These are phyloP conservation scores for Cyclostephanos tholiformis DNA, from an alignment of 108 stramenopile species.

Conservation along the genomic window DNA sequence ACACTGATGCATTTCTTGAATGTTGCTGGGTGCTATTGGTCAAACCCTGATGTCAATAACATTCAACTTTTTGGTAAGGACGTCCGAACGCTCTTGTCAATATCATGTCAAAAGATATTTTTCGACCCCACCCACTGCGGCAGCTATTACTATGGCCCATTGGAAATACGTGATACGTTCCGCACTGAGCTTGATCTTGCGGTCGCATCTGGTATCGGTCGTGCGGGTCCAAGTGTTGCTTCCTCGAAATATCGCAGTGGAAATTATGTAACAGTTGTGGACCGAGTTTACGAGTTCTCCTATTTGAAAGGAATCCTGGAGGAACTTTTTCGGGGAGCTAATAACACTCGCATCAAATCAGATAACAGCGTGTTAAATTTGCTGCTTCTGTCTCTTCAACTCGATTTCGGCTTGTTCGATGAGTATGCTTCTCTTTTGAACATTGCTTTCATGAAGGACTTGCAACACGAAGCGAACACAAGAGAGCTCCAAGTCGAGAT, in stretches of 20 bases:
- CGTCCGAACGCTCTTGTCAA: constrained; percentile 43
- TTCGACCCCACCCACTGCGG: constrained; percentile 48
- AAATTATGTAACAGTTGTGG: constrained; percentile 35
- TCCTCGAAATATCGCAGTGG: constrained; percentile 8
- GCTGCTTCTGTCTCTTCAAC: constrained; percentile 47
- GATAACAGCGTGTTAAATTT: constrained; percentile 57
- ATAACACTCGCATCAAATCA: constrained; percentile 42
- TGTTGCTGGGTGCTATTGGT: constrained; percentile 50
- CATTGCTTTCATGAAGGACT: constrained; percentile 54
- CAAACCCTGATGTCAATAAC: constrained; percentile 56
- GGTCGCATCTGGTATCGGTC: constrained; percentile 33
- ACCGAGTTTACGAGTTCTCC: constrained; percentile 55
- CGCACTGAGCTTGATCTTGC: constrained; percentile 52
- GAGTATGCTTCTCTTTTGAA: constrained; percentile 50
- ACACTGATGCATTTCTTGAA: constrained; percentile 63
- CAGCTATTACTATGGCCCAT: constrained; percentile 56
- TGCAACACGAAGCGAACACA: constrained; percentile 54
- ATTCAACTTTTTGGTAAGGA: constrained; percentile 60
- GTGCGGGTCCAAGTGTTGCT: constrained; percentile 38
- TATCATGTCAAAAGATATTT: constrained; percentile 59
- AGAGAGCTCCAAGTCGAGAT: constrained; percentile 58
- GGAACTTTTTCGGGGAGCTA: constrained; percentile 33
- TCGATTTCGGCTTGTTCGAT: constrained; percentile 59
- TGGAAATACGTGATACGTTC: constrained; percentile 40
- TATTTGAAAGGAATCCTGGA: constrained; percentile 48